These are phyloP conservation scores for Penicillium occitanis DNA, from an alignment of 2,329 filamentous ascomycete species.

Conservation along the genomic window DNA sequence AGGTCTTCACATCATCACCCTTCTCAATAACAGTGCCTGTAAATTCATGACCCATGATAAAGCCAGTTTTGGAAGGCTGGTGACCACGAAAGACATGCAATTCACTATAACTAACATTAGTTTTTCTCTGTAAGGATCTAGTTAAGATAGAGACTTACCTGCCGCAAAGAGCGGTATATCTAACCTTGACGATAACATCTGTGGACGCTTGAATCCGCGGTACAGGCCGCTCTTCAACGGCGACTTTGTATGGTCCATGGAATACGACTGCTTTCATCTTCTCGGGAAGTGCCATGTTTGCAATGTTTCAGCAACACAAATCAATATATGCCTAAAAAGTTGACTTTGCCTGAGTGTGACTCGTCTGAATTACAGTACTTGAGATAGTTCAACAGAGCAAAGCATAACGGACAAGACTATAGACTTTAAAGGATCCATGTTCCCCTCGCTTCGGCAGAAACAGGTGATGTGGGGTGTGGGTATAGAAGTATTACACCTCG, in stretches of 20 bases:
- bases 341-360: too few species aligned
- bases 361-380: not conserved
- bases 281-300: conserved; percentile 13
- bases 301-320: not conserved
- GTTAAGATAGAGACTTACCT: conserved; percentile 57
- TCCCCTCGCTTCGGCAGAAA: conserved; percentile 2
- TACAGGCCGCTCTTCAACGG: conserved; percentile 74
- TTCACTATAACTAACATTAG: conserved; percentile 46
- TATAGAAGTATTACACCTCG: not conserved
- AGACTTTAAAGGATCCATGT: not conserved
- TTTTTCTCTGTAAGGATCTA: not conserved
- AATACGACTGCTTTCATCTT: conserved; percentile 86
- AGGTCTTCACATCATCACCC: conserved; percentile 65
- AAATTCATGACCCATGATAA: conserved; percentile 78
- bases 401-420: not conserved
- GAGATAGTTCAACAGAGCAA: not conserved
- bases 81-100: conserved; percentile 84
- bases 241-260: conserved; percentile 72
- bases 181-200: conserved; percentile 81
- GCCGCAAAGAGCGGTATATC: conserved; percentile 81
- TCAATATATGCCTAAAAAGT: too few species aligned
- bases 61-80: conserved; percentile 64
- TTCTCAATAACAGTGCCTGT: conserved; percentile 70
- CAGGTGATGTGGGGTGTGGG: conserved; percentile 6
- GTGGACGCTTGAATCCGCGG: conserved; percentile 68